Conservation (phyloP, 139 green algal genomes). For the Coelastrella sp. region DNA sequence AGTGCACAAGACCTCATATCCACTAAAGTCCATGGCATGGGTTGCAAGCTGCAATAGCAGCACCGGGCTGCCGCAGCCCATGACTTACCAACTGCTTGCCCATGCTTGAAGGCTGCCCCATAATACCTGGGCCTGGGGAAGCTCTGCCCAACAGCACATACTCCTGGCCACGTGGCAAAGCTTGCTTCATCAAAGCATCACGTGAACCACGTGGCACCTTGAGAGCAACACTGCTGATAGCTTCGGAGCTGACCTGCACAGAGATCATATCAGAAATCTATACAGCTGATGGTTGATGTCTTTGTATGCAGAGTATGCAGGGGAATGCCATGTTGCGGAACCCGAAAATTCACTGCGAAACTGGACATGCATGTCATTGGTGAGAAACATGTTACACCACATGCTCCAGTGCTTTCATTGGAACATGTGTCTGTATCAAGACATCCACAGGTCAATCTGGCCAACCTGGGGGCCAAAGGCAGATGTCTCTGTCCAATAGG, state of each 20-base stretch:
- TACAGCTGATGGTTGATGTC: not conserved
- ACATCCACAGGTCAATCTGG: not conserved
- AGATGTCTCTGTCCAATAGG: not conserved
- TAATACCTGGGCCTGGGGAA: not conserved
- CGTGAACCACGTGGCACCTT: not conserved
- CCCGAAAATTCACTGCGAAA: not conserved
- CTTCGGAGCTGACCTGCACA: not conserved
- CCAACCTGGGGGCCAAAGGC: not conserved
- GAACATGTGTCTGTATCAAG: not conserved
- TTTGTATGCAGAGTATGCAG: not conserved
- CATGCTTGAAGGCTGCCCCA: not conserved
- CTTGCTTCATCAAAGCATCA: not conserved
- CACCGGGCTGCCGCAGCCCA: not conserved
- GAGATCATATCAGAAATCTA: not conserved
- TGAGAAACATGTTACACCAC: not conserved
- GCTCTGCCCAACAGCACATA: not conserved
- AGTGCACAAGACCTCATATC: not conserved
- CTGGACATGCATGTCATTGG: not conserved
- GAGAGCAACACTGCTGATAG: not conserved
- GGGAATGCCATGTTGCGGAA: not conserved
- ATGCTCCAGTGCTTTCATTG: not conserved
- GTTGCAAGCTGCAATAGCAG: not conserved
- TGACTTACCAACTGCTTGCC: slow-evolving; percentile 6
- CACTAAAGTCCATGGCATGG: not conserved
- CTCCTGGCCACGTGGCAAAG: not conserved